Evolutionary conservation across 495 filamentous ascomycete species (phyloP), one percentile per base, ranked within the genome.

Genomic region (Penicillium cinerascens): DNA sequence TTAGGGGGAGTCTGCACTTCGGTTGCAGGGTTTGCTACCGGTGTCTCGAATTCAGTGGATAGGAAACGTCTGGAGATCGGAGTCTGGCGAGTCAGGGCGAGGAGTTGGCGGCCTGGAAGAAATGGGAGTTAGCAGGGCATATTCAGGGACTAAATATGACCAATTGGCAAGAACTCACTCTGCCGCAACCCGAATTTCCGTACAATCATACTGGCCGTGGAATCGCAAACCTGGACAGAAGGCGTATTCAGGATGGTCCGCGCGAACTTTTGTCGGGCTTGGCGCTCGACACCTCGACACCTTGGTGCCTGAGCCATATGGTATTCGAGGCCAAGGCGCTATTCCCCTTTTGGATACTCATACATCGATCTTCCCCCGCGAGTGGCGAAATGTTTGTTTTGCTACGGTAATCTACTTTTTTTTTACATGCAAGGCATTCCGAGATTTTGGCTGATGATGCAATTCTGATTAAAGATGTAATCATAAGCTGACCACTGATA

Each of bases 201-300:
- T 58, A 75, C 63, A 65, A 77, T 77, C 74, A 77, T 77, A 39
- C 43, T 74, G 60, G 40, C 23, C 47, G 54, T 46, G 55, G 49
- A 49, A 42, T 47, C 39, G 49, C 23, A 56, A 44, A 42, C 47
- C 40, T 60, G 50, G 44, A 42, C 37, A 48, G 55, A 51, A 41
- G 21, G 44, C 51, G 47, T 48, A 52, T 60, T 44, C 36, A 60
- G 57, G 60, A 56, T 59, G 62, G 63, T 67, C 66, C 60, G 61
- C 61, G 56, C 56, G 70, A 75, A 75, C 70, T 75, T 75, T 75
- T 72, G 66, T 64, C 63, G 58, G 67, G 54, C 72, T 73, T 75
- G 69, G 70, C 67, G 27, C 9, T 17, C 15, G n/a, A 20, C 18
- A 20, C 37, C 37, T 39, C 13, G 37, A 17, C 18, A 20, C 37